Base-by-base conservation (phyloP, 2,329 filamentous ascomycete genomes). In the Emergomyces pasteurianus region DNA sequence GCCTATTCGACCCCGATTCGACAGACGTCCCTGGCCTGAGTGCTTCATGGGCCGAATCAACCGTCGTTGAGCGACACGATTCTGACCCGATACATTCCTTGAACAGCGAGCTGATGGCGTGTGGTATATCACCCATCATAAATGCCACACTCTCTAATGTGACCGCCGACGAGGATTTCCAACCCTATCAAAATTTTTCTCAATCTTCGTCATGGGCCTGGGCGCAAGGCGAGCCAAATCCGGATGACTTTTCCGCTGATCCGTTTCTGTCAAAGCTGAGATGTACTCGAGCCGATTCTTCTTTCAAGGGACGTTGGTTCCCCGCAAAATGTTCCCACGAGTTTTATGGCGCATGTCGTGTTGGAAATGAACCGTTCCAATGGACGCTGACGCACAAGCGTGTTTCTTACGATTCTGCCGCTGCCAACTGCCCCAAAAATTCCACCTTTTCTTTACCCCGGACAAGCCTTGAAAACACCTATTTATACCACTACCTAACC, bases 391-490 rank as follows among this genome's bases (percentile, higher is more conserved):
- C 81, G 12, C 63, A 69, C 4, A 65, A 72, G 3, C 63, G 69
- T 0, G 73, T 74, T 2, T 67, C 74, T 8, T 85, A 81, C 66
- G 71, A 71, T 47, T 72, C 74, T 52, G 76, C 78, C 2, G 71
- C 73, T 2, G 64, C 75, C 1, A 70, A 74, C 5, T 88, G 86
- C 69, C 77, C 77, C 0, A 60, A 71, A 0, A 72, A 75, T 23
- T 77, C 77, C n/a, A 69, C 60, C 1, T 86, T 88, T 66, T 74
- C 77, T 36, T 78, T 81, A 0, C 85, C 86, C 0, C 79, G 83
- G 43, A 86, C 83, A 0, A 79, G 81, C 1, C 76, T 88, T 2
- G 86, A 88, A 68, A 87, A 87, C 64, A 74, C 74, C 1, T 84
- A 86, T 67, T 74, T 88, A 0, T 74, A 80, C 59, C 69, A 73